Percentiles rank a stretch among this genome's conserved stretches.
Evolutionary conservation across 768 basidiomycete species (phyloP).

Genomic region (Serendipita sp.): DNA sequence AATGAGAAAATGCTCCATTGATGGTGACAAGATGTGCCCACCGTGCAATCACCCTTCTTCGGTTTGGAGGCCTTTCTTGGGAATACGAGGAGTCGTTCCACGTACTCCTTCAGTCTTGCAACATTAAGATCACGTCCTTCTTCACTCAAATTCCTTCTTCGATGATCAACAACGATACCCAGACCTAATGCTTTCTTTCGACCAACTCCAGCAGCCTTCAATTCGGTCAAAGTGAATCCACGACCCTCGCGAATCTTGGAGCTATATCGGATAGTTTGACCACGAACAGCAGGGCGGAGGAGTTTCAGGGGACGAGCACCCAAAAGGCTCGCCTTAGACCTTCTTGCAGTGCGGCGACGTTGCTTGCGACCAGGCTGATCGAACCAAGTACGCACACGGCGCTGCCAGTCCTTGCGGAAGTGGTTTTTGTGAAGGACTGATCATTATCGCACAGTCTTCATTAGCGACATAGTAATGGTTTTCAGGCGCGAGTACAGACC

Average conservation of each 20-base stretch:
- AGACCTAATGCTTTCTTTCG: constrained; percentile 84
- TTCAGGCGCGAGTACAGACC: constrained; percentile 25
- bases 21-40: constrained; percentile 26
- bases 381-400: constrained; percentile 93
- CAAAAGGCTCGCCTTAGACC: constrained; percentile 74
- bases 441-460: background rate
- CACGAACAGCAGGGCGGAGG: constrained; percentile 94
- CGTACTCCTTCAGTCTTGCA: constrained; percentile 86
- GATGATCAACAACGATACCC: constrained; percentile 92
- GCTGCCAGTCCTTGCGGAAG: constrained; percentile 99
- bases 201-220: constrained; percentile 91
- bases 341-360: constrained; percentile 82
- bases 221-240: constrained; percentile 85
- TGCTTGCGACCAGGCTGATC: constrained; percentile 98
- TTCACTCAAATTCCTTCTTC: constrained; percentile 89
- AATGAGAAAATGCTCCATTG: constrained; percentile 6
- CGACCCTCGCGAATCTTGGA: constrained; percentile 91
- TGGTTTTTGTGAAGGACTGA: constrained; percentile 78
- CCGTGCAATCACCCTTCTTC: constrained; percentile 88
- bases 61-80: constrained; percentile 89
- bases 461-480: background rate
- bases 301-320: constrained; percentile 83
- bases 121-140: constrained; percentile 94
- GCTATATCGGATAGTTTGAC: constrained; percentile 95
- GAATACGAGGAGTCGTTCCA: constrained; percentile 85